Conservation (phyloP, 805 yeast species). For the Millerozyma acaciae region DNA sequence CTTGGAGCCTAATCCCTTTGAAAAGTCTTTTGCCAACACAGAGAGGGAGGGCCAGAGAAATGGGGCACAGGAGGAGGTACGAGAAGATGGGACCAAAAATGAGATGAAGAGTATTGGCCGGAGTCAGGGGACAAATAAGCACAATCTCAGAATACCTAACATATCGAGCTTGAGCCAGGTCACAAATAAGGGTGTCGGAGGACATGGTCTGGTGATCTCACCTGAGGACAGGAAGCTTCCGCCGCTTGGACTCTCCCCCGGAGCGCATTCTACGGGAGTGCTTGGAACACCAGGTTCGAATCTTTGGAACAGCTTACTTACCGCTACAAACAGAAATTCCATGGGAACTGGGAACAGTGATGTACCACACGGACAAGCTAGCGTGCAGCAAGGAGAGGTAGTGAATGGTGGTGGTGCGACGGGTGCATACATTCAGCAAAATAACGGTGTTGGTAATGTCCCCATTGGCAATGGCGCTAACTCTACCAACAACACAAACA, state of each 20-base stretch:
- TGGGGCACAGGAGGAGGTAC: neutral
- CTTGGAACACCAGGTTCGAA: slow-evolving; percentile 47
- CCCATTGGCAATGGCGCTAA: neutral
- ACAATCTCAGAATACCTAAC: slow-evolving; percentile 32
- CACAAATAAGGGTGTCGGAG: slow-evolving; percentile 26
- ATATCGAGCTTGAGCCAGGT: slow-evolving; percentile 21
- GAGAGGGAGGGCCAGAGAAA: slow-evolving; percentile 17
- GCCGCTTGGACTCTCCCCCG: slow-evolving; percentile 48
- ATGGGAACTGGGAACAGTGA: slow-evolving; percentile 2
- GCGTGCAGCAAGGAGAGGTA: neutral
- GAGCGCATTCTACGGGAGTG: slow-evolving; percentile 35
- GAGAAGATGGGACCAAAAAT: slow-evolving; percentile 3
- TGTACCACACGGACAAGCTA: too few species aligned
- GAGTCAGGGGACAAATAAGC: slow-evolving; percentile 25
- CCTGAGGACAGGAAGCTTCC: slow-evolving; percentile 62
- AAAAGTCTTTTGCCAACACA: slow-evolving; percentile 83
- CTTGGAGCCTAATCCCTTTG: slow-evolving; percentile 93
- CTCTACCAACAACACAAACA: slow-evolving; percentile 8
- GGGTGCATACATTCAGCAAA: too few species aligned
- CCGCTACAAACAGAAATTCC: slow-evolving; percentile 29
- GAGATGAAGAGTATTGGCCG: slow-evolving; percentile 9
- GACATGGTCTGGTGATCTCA: slow-evolving; percentile 45
- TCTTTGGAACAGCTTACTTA: slow-evolving; percentile 46
- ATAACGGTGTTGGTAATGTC: neutral
- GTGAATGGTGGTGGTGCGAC: slow-evolving; percentile 1